Evolutionary conservation across 768 basidiomycete species (phyloP).

Genomic region (Phanerochaete sordida): DNA sequence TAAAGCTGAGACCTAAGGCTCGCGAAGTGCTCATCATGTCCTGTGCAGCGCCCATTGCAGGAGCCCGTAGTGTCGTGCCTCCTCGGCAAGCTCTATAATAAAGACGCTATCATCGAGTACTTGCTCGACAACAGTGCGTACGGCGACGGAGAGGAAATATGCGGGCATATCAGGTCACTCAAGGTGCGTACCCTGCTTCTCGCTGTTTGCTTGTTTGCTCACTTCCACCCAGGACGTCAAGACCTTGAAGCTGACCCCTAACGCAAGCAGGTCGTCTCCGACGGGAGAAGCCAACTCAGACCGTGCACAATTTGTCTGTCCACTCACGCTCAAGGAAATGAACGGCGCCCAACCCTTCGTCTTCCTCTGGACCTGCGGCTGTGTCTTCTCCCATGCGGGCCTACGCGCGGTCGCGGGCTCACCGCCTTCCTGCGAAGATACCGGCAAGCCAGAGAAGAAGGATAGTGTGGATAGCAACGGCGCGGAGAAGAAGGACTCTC

Average conservation of each 20-base stretch:
- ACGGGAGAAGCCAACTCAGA: slow-evolving; percentile 41
- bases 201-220: neutral
- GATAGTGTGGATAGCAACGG: slow-evolving; percentile 10
- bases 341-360: slow-evolving; percentile 87
- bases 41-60: slow-evolving; percentile 40
- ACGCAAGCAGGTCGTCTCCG: slow-evolving; percentile 40
- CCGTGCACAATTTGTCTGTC: slow-evolving; percentile 79
- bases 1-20: neutral
- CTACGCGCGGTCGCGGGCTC: slow-evolving; percentile 60
- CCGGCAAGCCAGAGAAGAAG: slow-evolving; percentile 22
- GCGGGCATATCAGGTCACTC: slow-evolving; percentile 84
- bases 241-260: slow-evolving; percentile 75
- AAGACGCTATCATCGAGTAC: slow-evolving; percentile 90
- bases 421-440: slow-evolving; percentile 22
- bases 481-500: slow-evolving; percentile 9
- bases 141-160: slow-evolving; percentile 90
- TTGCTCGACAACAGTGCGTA: slow-evolving; percentile 79
- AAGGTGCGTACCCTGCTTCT: slow-evolving; percentile 57
- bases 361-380: slow-evolving; percentile 82
- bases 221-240: slow-evolving; percentile 67
- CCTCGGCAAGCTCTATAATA: slow-evolving; percentile 94
- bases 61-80: slow-evolving; percentile 90
- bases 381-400: slow-evolving; percentile 85
- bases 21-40: too few species aligned
- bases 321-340: slow-evolving; percentile 92